Evolutionary conservation across 1,139 yeast genomes (phyloP).

Genomic region (Pneumocystis jirovecii): DNA sequence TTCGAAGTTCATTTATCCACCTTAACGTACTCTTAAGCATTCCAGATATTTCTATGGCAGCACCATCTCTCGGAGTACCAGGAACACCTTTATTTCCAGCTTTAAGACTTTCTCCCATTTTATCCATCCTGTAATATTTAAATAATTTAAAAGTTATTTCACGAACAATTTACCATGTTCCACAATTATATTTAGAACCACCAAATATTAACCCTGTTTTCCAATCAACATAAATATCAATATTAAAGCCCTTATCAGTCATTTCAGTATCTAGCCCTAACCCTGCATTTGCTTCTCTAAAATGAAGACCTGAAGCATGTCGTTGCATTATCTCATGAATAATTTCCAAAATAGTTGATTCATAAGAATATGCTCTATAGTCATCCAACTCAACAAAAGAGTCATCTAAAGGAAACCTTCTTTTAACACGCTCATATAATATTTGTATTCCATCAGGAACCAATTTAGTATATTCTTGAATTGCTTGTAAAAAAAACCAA

Average conservation of each 20-base stretch:
- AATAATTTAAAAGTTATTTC: background rate
- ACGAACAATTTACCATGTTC: conserved; percentile 52
- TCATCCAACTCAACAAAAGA: conserved; percentile 56
- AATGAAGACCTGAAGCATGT: conserved; percentile 77
- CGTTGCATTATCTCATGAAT: conserved; percentile 67
- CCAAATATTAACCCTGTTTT: conserved; percentile 74
- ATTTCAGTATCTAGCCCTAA: conserved; percentile 69
- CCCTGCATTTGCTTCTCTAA: conserved; percentile 94
- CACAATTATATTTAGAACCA: conserved; percentile 85
- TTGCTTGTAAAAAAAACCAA: conserved; percentile 80
- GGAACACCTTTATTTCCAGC: conserved; percentile 84
- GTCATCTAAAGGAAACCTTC: conserved; percentile 87
- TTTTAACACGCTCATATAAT: conserved; percentile 52
- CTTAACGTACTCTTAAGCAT: conserved; percentile 68
- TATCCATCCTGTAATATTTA: conserved; percentile 46
- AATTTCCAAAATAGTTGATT: conserved; percentile 56
- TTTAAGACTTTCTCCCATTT: conserved; percentile 84
- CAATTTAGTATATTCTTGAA: conserved; percentile 60
- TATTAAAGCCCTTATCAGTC: conserved; percentile 86
- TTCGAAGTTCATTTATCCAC: conserved; percentile 51
- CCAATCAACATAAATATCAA: conserved; percentile 74
- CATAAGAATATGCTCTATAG: conserved; percentile 58
- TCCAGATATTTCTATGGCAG: conserved; percentile 86
- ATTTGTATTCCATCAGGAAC: conserved; percentile 60
- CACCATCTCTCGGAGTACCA: conserved; percentile 96